Evolutionary conservation across 1,284 basidiomycete genomes (phyloP).

Genomic region (Irpex lacteus): DNA sequence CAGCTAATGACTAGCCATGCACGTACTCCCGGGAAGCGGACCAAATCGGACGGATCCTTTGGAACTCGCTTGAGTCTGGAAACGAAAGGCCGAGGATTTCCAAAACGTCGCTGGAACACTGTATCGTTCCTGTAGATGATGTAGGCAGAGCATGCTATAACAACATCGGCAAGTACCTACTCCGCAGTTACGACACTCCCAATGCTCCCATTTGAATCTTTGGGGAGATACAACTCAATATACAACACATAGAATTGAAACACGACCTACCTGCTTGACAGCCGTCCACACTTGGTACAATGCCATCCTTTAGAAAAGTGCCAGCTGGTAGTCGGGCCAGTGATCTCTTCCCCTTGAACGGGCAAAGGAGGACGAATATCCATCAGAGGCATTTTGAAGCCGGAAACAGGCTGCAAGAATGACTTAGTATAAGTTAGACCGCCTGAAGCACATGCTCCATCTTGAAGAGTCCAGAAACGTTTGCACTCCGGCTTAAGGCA

Average conservation of each 20-base stretch:
- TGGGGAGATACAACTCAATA: constrained; percentile 7
- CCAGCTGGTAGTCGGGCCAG: constrained; percentile 46
- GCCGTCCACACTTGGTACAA: constrained; percentile 61
- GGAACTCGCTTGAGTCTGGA: constrained; percentile 1
- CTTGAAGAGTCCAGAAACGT: constrained; percentile 47
- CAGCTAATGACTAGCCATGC: background rate
- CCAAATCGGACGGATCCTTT: background rate
- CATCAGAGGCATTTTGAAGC: constrained; percentile 18
- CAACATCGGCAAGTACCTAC: constrained; percentile 29
- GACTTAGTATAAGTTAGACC: constrained; percentile 42
- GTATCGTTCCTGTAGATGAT: background rate
- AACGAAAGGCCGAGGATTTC: background rate
- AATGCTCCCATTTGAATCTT: constrained; percentile 70
- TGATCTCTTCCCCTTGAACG: constrained; percentile 19
- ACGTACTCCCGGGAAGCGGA: background rate
- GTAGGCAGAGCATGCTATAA: background rate
- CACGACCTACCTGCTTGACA: constrained; percentile 61
- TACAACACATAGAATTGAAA: constrained; percentile 4
- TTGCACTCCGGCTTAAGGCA: constrained; percentile 58
- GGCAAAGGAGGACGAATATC: constrained; percentile 36
- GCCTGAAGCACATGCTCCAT: constrained; percentile 28
- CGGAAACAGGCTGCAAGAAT: constrained; percentile 40
- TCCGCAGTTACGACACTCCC: constrained; percentile 59
- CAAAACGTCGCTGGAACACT: background rate
- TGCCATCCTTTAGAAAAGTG: constrained; percentile 68